Conservation (phyloP, 805 yeast species). For the Grigorovia humatica region DNA sequence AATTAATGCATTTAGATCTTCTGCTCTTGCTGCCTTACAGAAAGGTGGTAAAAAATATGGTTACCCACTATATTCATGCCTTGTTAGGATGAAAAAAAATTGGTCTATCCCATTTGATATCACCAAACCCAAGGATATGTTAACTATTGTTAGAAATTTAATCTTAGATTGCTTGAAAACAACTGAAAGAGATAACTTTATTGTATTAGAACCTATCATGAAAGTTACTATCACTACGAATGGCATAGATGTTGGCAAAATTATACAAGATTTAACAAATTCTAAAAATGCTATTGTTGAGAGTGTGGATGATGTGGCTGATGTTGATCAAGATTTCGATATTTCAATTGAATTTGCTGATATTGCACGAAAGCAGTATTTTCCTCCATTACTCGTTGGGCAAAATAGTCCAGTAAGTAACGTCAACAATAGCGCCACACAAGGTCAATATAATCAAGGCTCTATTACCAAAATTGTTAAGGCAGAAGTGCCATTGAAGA, state of each 20-base stretch:
- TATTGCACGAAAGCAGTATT: conserved; percentile 51
- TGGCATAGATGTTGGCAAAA: conserved; percentile 69
- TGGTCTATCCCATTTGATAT: conserved; percentile 49
- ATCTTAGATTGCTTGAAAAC: conserved; percentile 31
- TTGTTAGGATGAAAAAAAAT: conserved; percentile 37
- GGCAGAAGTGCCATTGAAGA: conserved; percentile 80
- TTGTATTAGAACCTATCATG: conserved; percentile 85
- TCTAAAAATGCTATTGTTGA: conserved; percentile 65
- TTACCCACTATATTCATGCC: conserved; percentile 43
- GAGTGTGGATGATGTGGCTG: conserved; percentile 53
- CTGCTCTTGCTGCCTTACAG: conserved; percentile 51
- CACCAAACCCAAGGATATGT: conserved; percentile 30
- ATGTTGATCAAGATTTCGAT: conserved; percentile 21
- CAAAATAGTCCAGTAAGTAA: conserved; percentile 6
- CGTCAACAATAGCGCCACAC: not conserved
- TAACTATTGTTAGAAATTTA: conserved; percentile 38
- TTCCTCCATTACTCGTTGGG: conserved; percentile 67
- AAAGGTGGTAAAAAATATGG: conserved; percentile 53
- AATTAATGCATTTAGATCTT: conserved; percentile 45
- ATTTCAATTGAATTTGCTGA: conserved; percentile 31
- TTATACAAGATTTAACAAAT: conserved; percentile 74
- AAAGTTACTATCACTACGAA: conserved; percentile 53
- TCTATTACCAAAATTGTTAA: conserved; percentile 38
- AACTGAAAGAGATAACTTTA: conserved; percentile 26
- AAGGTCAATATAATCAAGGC: conserved; percentile 6